Evolutionary conservation across 108 stramenopile species (phyloP).

Genomic region (Discostella stelligeroides): DNA sequence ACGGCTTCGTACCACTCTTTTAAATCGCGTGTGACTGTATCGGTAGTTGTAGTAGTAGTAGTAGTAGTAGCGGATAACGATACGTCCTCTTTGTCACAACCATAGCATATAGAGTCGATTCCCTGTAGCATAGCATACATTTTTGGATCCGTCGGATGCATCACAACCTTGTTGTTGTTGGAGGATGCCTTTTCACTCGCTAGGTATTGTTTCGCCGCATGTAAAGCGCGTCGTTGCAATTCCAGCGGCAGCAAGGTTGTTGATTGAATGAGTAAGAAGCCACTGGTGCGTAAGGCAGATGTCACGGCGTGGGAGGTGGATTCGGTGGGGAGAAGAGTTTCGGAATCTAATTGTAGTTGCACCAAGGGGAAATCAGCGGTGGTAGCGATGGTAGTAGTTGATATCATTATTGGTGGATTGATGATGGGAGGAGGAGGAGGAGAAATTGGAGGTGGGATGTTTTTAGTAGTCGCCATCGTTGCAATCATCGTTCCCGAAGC

Average conservation of each 20-base stretch:
- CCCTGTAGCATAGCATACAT: constrained; percentile 57
- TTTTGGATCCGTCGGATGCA: constrained; percentile 75
- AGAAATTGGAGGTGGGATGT: background rate
- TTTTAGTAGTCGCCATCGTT: background rate
- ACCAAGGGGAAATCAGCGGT: too few species aligned
- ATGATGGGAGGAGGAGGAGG: constrained; percentile 36
- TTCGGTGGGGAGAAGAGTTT: constrained; percentile 17
- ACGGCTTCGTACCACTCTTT: constrained; percentile 55
- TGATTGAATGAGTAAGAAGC: constrained; percentile 62
- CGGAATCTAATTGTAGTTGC: constrained; percentile 12
- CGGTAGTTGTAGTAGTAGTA: background rate
- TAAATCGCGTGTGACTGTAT: constrained; percentile 13
- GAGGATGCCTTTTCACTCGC: constrained; percentile 1
- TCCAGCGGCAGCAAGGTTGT: constrained; percentile 41
- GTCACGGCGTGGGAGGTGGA: constrained; percentile 20
- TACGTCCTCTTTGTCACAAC: background rate
- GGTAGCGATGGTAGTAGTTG: too few species aligned
- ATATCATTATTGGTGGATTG: too few species aligned
- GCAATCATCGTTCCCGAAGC: too few species aligned
- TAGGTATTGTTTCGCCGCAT: constrained; percentile 48
- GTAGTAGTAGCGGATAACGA: background rate
- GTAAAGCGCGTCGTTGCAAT: constrained; percentile 55
- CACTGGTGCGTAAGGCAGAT: constrained; percentile 56
- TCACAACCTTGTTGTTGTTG: constrained; percentile 20
- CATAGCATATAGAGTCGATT: constrained; percentile 23